phyloP scores from a whole-genome alignment of 2,329 filamentous ascomycete genomes.

The Hirsutella thompsonii region DNA sequence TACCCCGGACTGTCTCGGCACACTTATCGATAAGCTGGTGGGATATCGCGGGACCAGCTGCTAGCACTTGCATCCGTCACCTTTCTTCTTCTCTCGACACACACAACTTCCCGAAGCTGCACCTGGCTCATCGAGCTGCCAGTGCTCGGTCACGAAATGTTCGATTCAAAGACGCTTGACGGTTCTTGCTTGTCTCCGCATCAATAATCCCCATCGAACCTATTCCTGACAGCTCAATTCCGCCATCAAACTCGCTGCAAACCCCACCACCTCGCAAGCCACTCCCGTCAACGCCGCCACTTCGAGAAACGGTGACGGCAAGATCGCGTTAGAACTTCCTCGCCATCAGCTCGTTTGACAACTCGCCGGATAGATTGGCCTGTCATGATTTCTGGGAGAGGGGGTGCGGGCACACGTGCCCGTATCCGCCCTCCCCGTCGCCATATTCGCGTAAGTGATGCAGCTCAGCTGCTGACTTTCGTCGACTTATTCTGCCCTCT shows the following conservation, averaged over 20 bases:
- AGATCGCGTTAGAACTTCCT: too few species aligned
- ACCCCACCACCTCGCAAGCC: constrained; percentile 1
- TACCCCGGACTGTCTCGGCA: background rate
- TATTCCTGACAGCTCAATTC: background rate
- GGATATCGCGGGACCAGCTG: background rate
- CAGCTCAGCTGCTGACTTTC: background rate
- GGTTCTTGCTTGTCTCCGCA: too few species aligned
- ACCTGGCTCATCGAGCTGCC: too few species aligned
- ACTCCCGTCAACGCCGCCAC: background rate
- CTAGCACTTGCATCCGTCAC: background rate
- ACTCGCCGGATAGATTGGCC: background rate
- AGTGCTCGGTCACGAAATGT: background rate
- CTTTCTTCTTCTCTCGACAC: background rate
- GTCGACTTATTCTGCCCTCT: background rate
- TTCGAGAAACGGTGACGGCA: too few species aligned
- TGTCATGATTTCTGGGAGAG: constrained; percentile 35
- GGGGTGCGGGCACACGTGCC: constrained; percentile 25
- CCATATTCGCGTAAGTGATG: constrained; percentile 25
- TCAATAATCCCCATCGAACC: too few species aligned
- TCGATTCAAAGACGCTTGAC: too few species aligned
- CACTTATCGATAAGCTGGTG: background rate
- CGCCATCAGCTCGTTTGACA: too few species aligned
- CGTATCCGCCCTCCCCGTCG: constrained; percentile 31
- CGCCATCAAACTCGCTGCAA: background rate
- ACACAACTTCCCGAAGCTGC: too few species aligned